Conservation (phyloP, 2,329 filamentous ascomycete species). For the Penicillium fuscoglaucum region DNA sequence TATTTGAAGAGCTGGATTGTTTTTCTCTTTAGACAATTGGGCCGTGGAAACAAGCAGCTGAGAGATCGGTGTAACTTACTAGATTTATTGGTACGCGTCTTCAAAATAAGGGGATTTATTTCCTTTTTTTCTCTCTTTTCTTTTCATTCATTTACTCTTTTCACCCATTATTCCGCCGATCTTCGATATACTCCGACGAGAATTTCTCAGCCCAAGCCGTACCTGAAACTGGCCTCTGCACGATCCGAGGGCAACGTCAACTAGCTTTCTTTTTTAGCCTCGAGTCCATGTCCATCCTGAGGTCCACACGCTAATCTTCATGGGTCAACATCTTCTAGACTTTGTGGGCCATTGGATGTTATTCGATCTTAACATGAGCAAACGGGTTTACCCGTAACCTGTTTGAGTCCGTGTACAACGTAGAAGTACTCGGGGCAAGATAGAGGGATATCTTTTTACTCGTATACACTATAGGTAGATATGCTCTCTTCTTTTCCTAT, state of each 20-base stretch:
- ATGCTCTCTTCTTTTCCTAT: background rate
- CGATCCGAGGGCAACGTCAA: slow-evolving; percentile 20
- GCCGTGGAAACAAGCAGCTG: slow-evolving; percentile 22
- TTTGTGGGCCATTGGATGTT: slow-evolving; percentile 4
- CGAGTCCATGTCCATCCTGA: slow-evolving; percentile 13
- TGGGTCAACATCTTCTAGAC: slow-evolving; percentile 11
- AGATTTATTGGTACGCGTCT: slow-evolving; percentile 7
- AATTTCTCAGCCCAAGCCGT: slow-evolving; percentile 18
- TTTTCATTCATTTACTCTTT: background rate
- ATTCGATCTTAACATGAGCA: slow-evolving; percentile 11
- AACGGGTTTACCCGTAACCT: background rate
- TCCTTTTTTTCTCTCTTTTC: background rate
- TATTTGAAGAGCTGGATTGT: slow-evolving; percentile 29
- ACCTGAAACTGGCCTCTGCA: slow-evolving; percentile 27
- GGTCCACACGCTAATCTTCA: slow-evolving; percentile 13
- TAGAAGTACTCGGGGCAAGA: too few species aligned
- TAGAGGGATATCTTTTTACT: background rate
- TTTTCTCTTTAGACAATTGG: slow-evolving; percentile 11
- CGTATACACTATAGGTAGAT: background rate
- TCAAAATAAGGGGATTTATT: background rate
- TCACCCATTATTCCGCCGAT: slow-evolving; percentile 13
- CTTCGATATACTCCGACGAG: slow-evolving; percentile 26
- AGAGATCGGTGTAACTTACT: slow-evolving; percentile 18
- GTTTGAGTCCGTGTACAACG: background rate
- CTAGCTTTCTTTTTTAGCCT: slow-evolving; percentile 9